Base-by-base conservation (phyloP, 345 rosid genomes). In the Physaria fendleri region DNA sequence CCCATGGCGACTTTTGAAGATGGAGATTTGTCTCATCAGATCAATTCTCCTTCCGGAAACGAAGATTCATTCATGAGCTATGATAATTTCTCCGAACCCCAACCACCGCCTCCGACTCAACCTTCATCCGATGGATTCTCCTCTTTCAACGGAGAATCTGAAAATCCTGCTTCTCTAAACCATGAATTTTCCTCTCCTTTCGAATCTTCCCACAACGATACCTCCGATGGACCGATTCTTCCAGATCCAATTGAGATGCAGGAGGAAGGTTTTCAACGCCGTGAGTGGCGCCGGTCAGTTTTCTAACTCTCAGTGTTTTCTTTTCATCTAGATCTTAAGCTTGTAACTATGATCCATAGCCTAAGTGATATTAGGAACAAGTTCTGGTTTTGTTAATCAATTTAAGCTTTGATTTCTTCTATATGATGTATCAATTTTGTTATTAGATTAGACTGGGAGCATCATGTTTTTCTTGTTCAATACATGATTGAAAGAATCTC, bases 241-340 rank as follows among this genome's bases (percentile, higher is more conserved):
- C 88, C 95, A 15, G 80, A 79, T 33, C 88, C 85, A 6, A 71
- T 24, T 18, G 77, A 84, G 62, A 87, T 87, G 95, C 69, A 57
- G 56, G 95, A 87, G 77, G 95, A 87, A 68, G 78, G 88, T 10
- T 68, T 68, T 24, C 81, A 74, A 12, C 77, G 79, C 50, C 85
- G 95, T 6, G 95, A 86, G 64, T 86, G 95, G 90, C 79, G 86
- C 64, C 82, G 95, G 87, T 85, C 18, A 71, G 95, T 80, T 18
- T 32, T 34, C 25, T 37, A 2, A 14, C 14, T 13, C 41, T 34
- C 38, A 6, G 1, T n/a, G 12, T 2, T 34, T 40, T 29, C 5
- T 6, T 50, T 17, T 10, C 18, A 2, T 20, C 5, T 65, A 55
- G 47, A 54, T 65, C 69, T 64, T 54, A 17, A 33, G 54, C 27